Percentiles rank a stretch among this genome's conserved stretches.
Conservation (phyloP, 768 basidiomycete genomes). For the Boletus sp. region DNA sequence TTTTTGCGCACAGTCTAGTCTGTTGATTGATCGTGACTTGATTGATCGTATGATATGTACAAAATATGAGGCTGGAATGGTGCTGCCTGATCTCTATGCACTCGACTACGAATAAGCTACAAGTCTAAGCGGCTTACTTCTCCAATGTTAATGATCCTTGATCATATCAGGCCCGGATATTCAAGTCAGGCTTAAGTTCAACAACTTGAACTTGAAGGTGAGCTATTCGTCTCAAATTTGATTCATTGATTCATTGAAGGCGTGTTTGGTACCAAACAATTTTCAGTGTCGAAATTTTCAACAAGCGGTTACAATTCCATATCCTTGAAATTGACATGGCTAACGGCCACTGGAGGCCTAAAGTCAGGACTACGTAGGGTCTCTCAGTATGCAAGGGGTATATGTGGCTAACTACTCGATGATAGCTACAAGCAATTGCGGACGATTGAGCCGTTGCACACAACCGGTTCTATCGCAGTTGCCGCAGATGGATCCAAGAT, state of each 20-base stretch:
- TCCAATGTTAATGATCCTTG: too few relatives aligned
- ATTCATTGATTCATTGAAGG: not conserved
- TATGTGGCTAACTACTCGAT: slow-evolving; percentile 9
- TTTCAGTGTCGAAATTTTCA: slow-evolving; percentile 1
- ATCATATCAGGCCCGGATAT: too few relatives aligned
- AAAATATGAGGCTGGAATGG: too few relatives aligned
- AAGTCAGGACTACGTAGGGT: slow-evolving; percentile 45
- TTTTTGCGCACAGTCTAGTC: not conserved
- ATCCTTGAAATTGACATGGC: slow-evolving; percentile 14
- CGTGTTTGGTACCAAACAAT: slow-evolving; percentile 13
- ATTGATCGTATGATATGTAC: too few relatives aligned
- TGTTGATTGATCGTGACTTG: not conserved
- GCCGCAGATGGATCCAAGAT: slow-evolving; percentile 76
- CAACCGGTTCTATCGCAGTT: slow-evolving; percentile 81
- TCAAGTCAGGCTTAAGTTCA: too few relatives aligned
- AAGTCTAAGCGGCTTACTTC: too few relatives aligned
- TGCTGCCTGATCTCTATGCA: too few relatives aligned
- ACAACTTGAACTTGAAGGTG: too few relatives aligned
- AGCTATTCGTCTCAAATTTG: too few relatives aligned
- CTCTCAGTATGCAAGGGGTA: not conserved
- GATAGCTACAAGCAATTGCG: slow-evolving; percentile 73
- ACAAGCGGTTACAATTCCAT: not conserved
- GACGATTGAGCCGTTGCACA: slow-evolving; percentile 79
- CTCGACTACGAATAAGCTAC: too few relatives aligned
- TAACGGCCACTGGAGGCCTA: slow-evolving; percentile 31